These are phyloP conservation scores for Parastagonospora nodorum DNA, from an alignment of 2,329 filamentous ascomycete species.

Conservation along the genomic window DNA sequence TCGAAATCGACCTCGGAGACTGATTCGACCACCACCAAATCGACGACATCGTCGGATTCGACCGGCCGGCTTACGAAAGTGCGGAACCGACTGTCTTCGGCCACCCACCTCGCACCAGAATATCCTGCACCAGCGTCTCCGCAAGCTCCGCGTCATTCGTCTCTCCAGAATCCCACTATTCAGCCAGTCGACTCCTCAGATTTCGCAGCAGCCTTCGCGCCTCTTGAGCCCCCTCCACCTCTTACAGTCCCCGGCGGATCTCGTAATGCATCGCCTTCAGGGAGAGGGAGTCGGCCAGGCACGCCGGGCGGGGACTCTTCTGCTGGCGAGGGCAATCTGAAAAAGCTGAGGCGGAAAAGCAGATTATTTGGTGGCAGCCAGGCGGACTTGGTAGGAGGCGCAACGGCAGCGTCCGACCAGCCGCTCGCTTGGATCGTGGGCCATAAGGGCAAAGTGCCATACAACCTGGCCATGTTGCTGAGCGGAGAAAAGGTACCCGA, in stretches of 20 bases:
- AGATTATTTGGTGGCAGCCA: constrained; percentile 37
- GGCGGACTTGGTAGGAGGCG: constrained; percentile 22
- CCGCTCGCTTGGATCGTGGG: constrained; percentile 64
- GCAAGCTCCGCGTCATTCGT: constrained; percentile 13
- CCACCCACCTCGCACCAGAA: constrained; percentile 36
- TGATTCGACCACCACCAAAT: constrained; percentile 14
- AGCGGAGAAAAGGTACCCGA: constrained; percentile 61
- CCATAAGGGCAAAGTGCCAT: constrained; percentile 60
- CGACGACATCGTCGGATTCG: constrained; percentile 34
- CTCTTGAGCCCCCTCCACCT: constrained; percentile 35
- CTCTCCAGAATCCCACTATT: constrained; percentile 30
- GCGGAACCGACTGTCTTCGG: constrained; percentile 39
- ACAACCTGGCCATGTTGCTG: constrained; percentile 58
- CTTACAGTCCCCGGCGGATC: constrained; percentile 26
- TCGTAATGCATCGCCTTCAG: constrained; percentile 32
- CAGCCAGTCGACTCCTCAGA: constrained; percentile 29
- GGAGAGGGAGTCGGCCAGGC: constrained; percentile 27
- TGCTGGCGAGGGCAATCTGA: constrained; percentile 24
- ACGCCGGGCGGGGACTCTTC: constrained; percentile 22
- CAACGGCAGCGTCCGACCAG: constrained; percentile 10
- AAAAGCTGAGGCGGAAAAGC: constrained; percentile 44
- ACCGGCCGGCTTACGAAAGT: constrained; percentile 36
- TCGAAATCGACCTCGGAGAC: constrained; percentile 25
- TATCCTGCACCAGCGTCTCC: constrained; percentile 33
- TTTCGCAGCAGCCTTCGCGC: constrained; percentile 18